Conservation (phyloP, 148 eudicot genomes). For the Polygonum maritimum region DNA sequence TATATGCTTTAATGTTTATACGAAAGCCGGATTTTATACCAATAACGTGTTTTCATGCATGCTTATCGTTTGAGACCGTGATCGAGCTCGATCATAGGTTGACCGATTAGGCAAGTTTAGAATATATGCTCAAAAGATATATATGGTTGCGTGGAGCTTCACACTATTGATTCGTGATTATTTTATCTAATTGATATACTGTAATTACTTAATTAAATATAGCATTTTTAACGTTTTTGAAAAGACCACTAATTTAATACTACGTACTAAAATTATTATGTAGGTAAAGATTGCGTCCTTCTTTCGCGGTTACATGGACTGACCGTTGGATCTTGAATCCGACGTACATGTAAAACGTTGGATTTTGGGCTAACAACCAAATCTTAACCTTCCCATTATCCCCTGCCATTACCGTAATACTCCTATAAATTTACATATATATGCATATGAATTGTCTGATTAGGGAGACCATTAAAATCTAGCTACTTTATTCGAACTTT, state of each 20-base stretch:
- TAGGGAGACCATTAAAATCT: not conserved
- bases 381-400: not conserved
- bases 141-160: not conserved
- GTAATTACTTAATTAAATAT: too few relatives aligned
- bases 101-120: too few relatives aligned
- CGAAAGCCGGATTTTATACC: too few relatives aligned
- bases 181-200: not conserved
- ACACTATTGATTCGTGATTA: not conserved
- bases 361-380: not conserved
- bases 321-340: not conserved
- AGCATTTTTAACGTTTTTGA: too few relatives aligned
- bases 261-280: not conserved
- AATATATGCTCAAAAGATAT: not conserved
- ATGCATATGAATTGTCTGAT: not conserved
- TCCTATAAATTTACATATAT: too few relatives aligned
- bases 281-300: not conserved
- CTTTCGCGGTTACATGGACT: not conserved
- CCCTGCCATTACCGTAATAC: not conserved
- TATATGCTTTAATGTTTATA: too few relatives aligned
- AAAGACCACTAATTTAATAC: too few relatives aligned
- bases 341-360: not conserved
- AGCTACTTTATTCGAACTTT: not conserved
- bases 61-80: not conserved
- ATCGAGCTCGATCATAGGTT: too few relatives aligned
- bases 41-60: not conserved